Evolutionary conservation across 768 basidiomycete species (phyloP), one percentile per base, ranked within the genome.

Genomic region (Pleurotus citrinopileatus): DNA sequence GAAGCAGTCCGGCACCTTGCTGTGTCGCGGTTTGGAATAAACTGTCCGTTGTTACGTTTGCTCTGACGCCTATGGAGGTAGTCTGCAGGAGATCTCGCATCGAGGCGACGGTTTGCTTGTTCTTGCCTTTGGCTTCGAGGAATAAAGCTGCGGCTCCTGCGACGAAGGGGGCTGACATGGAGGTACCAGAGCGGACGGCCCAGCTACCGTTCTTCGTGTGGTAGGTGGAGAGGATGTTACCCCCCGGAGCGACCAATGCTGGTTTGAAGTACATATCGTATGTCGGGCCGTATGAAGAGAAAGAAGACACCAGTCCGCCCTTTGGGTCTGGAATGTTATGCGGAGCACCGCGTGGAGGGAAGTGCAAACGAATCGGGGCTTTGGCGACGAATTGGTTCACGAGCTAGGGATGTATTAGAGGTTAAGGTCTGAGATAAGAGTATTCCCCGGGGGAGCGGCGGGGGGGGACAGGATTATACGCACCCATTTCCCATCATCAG

Each of bases 1-100:
- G 71, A 50, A 87, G 68, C 38, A 84, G 61, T 13, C 82, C 82
- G 9, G 80, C 76, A 37, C 82, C 82, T 58, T 81, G 80, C 55
- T 80, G 77, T 0, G 78, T 72, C 10, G 74, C 66, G 9, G 79
- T 81, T 59, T 82, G 78, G 22, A 79, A 60, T 1, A 79, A 77
- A 48, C 74, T 75, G 2, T 71, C 76, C 43, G 80, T 77, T 1
- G 74, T 77, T 47, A 73, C 69, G 57, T 69, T 77, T 2, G 74
- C 74, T 1, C 73, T 58, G 0, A 83, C 64, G 6, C 63, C 43
- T 55, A 73, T 64, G 7, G 79, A 77, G 1, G 81, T 82, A 1
- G 77, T 76, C 65, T 78, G 78, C 69, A 79, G 76, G 56, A 64
- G 51, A 23, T 58, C 57, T 22, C 68, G 66, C 43, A 63, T 65